phyloP scores from a whole-genome alignment of 305 asterid species.

The Solanum hybrid region DNA sequence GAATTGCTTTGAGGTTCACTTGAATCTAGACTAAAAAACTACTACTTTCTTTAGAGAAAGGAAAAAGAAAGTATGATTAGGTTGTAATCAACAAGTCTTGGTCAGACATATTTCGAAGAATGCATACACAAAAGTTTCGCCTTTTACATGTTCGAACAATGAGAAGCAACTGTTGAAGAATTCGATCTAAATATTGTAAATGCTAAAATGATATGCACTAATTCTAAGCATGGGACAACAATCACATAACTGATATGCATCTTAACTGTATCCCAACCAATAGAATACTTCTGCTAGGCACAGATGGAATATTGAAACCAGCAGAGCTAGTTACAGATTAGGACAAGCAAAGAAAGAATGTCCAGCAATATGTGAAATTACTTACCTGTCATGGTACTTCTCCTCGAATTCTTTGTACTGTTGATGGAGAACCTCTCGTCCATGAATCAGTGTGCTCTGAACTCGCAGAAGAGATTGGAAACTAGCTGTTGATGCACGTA shows the following conservation, averaged over 20 bases:
- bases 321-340: neutral
- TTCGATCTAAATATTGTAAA: neutral
- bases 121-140: neutral
- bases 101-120: neutral
- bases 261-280: neutral
- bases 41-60: neutral
- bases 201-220: neutral
- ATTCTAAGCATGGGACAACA: neutral
- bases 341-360: neutral
- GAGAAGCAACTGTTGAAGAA: neutral
- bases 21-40: neutral
- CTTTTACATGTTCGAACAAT: neutral
- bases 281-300: neutral
- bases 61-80: neutral
- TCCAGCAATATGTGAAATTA: neutral
- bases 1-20: neutral
- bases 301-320: neutral
- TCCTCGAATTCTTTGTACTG: conserved; percentile 60
- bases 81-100: neutral
- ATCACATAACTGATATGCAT: neutral
- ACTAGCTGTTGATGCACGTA: neutral
- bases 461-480: conserved; percentile 13
- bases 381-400: conserved; percentile 66
- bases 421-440: conserved; percentile 59
- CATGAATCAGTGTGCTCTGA: conserved; percentile 71